Base-by-base conservation (phyloP, 106 monocot species). In the Dendrobium catenatum region DNA sequence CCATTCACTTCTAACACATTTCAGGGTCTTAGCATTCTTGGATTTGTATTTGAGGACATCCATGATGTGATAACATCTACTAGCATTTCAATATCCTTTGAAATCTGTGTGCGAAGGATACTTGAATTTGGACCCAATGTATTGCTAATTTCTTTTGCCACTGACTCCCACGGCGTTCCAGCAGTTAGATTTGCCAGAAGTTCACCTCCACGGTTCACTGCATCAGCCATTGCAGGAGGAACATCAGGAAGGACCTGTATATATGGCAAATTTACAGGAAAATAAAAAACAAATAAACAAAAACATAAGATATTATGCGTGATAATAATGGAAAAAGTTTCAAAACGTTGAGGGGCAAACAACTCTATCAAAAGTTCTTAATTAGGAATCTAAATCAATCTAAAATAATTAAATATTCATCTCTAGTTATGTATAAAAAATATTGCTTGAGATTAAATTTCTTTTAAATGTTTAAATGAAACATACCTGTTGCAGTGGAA, bases 141-240 rank as follows among this genome's bases (percentile, higher is more conserved):
- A 75, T 72, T 84, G 5, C 86, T 85, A 11, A 90, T 90, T 84
- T 94, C 96, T 77, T 92, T 96, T 19, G 94, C 92, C 55, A 96
- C 85, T 29, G 89, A 81, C 78, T 96, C 96, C 86, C 87, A 94
- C 48, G 96, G 96, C 16, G 96, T 96, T 47, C 96, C 96, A 40
- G 76, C 86, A 13, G 96, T 86, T 46, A 96, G 81, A 85, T 92
- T 93, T 29, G 86, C 82, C 17, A 97, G 81, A 73, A 94, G 75
- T 76, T 92, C 97, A 18, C 92, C 84, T 74, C 94, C 94, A 20
- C 86, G 84, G 85, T 92, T 97, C 2, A 94, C 90, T 24, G 92
- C 89, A 86, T 97, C 91, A 13, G 92, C 89, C 94, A 94, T 92
- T 17, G 85, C 92, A 29, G 97, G 97, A 72, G 97, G 94, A 61